These are phyloP conservation scores for Brassica nigra DNA, from an alignment of 345 rosid species.

Conservation along the genomic window DNA sequence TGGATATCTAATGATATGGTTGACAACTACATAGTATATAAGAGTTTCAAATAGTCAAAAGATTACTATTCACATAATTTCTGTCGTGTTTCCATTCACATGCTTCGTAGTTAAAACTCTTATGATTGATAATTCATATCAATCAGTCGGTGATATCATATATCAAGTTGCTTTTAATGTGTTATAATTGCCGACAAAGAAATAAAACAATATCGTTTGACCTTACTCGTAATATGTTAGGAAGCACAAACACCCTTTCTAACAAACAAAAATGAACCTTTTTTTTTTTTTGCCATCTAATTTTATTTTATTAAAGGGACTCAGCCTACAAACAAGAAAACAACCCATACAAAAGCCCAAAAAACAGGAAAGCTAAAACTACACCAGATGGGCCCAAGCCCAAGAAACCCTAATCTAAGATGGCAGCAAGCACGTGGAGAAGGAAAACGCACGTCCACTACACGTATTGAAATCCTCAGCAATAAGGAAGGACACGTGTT, in stretches of 20 bases:
- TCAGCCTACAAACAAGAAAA: too few species aligned
- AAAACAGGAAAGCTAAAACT: too few species aligned
- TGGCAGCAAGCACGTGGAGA: too few species aligned
- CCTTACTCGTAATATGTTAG: neutral
- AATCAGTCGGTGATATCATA: neutral
- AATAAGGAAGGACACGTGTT: too few species aligned
- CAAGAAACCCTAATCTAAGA: too few species aligned
- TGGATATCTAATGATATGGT: slow-evolving; percentile 15
- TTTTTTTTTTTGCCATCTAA: too few species aligned
- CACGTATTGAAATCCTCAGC: too few species aligned
- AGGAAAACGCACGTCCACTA: too few species aligned
- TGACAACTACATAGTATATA: neutral
- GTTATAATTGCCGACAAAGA: neutral
- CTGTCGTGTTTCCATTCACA: slow-evolving; percentile 25
- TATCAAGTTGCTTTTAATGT: slow-evolving; percentile 6
- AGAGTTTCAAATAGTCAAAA: slow-evolving; percentile 22
- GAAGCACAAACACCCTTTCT: neutral
- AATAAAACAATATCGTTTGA: neutral
- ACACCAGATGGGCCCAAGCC: too few species aligned
- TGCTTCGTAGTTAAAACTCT: neutral
- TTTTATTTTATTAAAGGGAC: too few species aligned
- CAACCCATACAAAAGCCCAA: too few species aligned
- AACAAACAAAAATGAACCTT: neutral
- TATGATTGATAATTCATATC: neutral
- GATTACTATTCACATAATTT: slow-evolving; percentile 4